Percentiles rank a stretch among this genome's conserved stretches.
Evolutionary conservation across 1,284 basidiomycete species (phyloP).

Genomic region (Leccinum pallidistipes): DNA sequence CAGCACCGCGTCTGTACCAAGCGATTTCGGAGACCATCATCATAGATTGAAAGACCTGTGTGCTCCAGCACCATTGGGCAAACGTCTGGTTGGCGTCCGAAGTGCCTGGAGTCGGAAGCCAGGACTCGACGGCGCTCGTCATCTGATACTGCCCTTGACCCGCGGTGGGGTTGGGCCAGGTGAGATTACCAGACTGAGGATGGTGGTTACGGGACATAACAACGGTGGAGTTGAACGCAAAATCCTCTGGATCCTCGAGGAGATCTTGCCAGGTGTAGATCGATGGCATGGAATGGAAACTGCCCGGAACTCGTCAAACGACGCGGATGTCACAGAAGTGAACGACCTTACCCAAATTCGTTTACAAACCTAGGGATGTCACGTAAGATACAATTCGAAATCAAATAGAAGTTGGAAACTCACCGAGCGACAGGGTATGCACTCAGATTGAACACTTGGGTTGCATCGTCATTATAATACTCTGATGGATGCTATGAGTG

Average conservation of each 20-base stretch:
- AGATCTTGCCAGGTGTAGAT: slow-evolving; percentile 48
- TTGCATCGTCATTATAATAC: too few relatives aligned
- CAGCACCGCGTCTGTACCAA: slow-evolving; percentile 39
- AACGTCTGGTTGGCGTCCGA: slow-evolving; percentile 44
- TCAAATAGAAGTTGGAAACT: too few relatives aligned
- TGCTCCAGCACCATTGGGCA: slow-evolving; percentile 59
- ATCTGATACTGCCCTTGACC: slow-evolving; percentile 56
- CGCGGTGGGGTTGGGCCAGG: slow-evolving; percentile 60
- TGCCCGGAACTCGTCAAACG: slow-evolving; percentile 17
- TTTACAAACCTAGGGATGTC: neutral
- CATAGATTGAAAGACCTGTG: slow-evolving; percentile 57
- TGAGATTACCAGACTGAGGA: slow-evolving; percentile 36
- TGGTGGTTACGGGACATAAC: neutral
- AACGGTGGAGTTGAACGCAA: slow-evolving; percentile 29
- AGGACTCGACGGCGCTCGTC: slow-evolving; percentile 49
- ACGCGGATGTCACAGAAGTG: neutral
- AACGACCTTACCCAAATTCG: neutral
- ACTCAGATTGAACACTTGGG: too few relatives aligned
- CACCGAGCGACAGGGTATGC: too few relatives aligned
- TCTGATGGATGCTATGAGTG: too few relatives aligned
- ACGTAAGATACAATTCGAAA: neutral
- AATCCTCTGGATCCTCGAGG: slow-evolving; percentile 50
- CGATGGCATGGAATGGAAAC: slow-evolving; percentile 57
- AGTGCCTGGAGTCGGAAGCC: slow-evolving; percentile 55
- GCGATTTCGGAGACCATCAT: slow-evolving; percentile 12